Percentiles rank a stretch among this genome's conserved stretches.
Conservation (phyloP, 2,329 filamentous ascomycete species). For the Pestalotiopsis sp. region DNA sequence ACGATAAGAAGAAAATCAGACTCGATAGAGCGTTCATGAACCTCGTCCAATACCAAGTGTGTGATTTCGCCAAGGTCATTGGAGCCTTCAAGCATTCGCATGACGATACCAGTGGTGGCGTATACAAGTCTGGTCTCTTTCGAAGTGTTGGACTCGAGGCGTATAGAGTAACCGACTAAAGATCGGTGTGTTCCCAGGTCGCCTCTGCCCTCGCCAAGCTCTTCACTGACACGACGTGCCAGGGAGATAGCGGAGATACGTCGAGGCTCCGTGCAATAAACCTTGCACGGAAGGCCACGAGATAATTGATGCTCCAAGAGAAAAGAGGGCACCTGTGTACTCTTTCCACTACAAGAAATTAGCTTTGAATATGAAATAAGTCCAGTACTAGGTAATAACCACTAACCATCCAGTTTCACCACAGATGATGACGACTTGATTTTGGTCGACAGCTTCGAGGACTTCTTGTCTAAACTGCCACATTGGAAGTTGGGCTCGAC, state of each 20-base stretch:
- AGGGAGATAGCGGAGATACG: constrained; percentile 96
- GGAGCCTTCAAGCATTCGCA: constrained; percentile 92
- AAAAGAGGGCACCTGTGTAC: constrained; percentile 94
- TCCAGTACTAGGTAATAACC: not conserved
- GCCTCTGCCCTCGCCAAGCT: constrained; percentile 81
- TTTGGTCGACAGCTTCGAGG: constrained; percentile 72
- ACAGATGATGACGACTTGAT: constrained; percentile 91
- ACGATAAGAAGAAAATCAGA: constrained; percentile 96
- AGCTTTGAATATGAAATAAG: constrained; percentile 19
- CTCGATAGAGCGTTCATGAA: constrained; percentile 94
- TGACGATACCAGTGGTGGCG: constrained; percentile 90
- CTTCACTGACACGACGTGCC: constrained; percentile 89
- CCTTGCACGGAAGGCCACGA: constrained; percentile 80
- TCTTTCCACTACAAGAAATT: constrained; percentile 70
- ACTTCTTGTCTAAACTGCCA: constrained; percentile 83
- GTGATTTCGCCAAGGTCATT: constrained; percentile 88
- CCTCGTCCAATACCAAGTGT: constrained; percentile 94
- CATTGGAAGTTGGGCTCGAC: constrained; percentile 83
- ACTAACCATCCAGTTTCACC: constrained; percentile 87
- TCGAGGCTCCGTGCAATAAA: constrained; percentile 94
- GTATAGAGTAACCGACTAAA: constrained; percentile 91
- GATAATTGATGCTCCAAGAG: constrained; percentile 87
- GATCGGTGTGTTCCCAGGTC: constrained; percentile 84
- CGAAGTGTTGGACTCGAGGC: constrained; percentile 84
- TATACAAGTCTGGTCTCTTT: constrained; percentile 84